Percentiles rank a stretch among this genome's conserved stretches.
These are phyloP conservation scores for Dendrocalamus sinicus DNA, from an alignment of 176 grass and related monocot genomes.

Conservation along the genomic window DNA sequence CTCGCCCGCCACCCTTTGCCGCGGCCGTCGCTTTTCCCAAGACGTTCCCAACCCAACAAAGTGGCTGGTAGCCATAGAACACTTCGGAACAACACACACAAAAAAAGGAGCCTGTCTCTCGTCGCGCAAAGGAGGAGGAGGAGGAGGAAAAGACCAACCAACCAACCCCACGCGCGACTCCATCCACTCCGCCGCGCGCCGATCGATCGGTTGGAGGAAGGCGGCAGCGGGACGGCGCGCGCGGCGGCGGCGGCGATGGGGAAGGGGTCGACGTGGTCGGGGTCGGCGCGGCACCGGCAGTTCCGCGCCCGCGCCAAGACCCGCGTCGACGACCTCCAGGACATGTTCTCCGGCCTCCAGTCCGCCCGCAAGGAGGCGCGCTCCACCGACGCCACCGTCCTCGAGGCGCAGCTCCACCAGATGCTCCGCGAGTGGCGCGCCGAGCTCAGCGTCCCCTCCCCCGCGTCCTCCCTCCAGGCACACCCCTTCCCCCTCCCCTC, in stretches of 20 bases:
- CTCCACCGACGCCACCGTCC: conserved; percentile 68
- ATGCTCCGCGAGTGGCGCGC: conserved; percentile 96
- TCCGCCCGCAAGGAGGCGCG: conserved; percentile 86
- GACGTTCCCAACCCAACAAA: conserved; percentile 54
- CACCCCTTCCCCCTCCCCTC: background rate
- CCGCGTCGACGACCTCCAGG: conserved; percentile 88
- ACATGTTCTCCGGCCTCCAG: conserved; percentile 90
- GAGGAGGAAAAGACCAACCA: background rate
- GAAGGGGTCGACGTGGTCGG: conserved; percentile 62
- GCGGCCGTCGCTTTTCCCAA: conserved; percentile 59
- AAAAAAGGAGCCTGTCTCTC: conserved; percentile 8
- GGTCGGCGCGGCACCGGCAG: conserved; percentile 64
- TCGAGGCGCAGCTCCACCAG: conserved; percentile 91
- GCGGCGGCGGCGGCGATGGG: conserved; percentile 47
- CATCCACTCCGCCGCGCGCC: background rate
- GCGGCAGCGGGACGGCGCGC: background rate
- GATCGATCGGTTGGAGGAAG: conserved; percentile 15
- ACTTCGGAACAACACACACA: background rate
- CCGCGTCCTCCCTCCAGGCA: conserved; percentile 71
- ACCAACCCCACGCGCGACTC: background rate
- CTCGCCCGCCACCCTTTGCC: conserved; percentile 51
- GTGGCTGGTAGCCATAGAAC: conserved; percentile 34
- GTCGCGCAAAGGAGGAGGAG: background rate
- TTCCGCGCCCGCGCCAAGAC: conserved; percentile 89
- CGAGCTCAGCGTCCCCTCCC: conserved; percentile 85